These are phyloP conservation scores for Pseudogymnoascus sp. DNA, from an alignment of 2,329 filamentous ascomycete genomes.

Conservation along the genomic window DNA sequence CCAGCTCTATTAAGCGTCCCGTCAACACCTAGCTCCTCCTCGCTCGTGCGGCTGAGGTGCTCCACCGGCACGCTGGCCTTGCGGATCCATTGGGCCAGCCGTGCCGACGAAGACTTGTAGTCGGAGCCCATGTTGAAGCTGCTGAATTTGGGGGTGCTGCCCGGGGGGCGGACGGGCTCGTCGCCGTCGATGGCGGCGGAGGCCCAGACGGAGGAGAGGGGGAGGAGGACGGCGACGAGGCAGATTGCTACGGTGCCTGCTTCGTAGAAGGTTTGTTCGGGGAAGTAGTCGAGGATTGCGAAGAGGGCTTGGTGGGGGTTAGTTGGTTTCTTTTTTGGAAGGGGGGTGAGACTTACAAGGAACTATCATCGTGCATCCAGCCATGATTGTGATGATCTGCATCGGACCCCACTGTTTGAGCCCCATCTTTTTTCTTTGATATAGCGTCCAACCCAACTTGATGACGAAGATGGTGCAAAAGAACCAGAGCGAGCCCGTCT, in stretches of 20 bases:
- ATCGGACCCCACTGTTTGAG: conserved; percentile 55
- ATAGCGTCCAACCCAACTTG: conserved; percentile 52
- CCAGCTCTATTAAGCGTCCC: neutral
- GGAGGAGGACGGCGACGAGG: conserved; percentile 53
- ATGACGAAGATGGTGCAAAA: conserved; percentile 54
- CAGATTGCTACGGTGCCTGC: conserved; percentile 48
- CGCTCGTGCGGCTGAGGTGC: neutral
- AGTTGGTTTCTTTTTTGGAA: conserved; percentile 11
- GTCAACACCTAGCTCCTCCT: neutral
- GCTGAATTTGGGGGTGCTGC: neutral
- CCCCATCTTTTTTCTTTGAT: conserved; percentile 46
- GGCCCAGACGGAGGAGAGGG: conserved; percentile 61
- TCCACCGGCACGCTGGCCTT: neutral
- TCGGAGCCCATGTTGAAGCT: neutral
- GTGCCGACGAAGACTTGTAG: neutral
- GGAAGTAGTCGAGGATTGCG: conserved; percentile 47
- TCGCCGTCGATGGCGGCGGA: conserved; percentile 20
- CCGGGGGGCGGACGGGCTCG: conserved; percentile 1
- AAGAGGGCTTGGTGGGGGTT: conserved; percentile 44
- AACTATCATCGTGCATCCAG: conserved; percentile 57
- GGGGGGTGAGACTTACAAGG: conserved; percentile 42
- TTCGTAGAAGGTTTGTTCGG: conserved; percentile 37
- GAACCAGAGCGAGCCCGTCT: conserved; percentile 50
- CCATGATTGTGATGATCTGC: conserved; percentile 60
- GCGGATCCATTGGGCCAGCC: neutral